Conservation (phyloP, 768 basidiomycete genomes). For the Baorangia bicolor region DNA sequence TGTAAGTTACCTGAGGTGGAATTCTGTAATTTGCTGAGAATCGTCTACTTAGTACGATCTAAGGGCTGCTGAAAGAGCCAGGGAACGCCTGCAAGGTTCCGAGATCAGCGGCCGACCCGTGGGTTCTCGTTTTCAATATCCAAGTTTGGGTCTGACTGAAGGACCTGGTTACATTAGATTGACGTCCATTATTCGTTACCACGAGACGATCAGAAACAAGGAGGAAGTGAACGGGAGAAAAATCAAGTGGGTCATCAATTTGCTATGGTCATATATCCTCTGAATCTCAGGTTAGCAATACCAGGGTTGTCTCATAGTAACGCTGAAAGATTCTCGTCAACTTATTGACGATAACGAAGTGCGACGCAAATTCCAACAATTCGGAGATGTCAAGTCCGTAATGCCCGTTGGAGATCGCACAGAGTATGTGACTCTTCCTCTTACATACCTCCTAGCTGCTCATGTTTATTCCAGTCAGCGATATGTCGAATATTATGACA, state of each 20-base stretch:
- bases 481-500: conserved; percentile 94
- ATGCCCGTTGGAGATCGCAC: conserved; percentile 59
- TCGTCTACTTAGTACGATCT: conserved; percentile 72
- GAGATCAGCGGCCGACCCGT: conserved; percentile 88
- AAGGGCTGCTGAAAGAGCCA: conserved; percentile 87
- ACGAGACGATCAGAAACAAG: conserved; percentile 74
- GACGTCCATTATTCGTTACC: conserved; percentile 98
- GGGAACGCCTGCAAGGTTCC: conserved; percentile 87
- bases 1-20: conserved; percentile 53
- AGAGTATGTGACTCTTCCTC: conserved; percentile 43
- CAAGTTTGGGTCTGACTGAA: conserved; percentile 5
- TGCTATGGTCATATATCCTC: neutral
- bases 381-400: conserved; percentile 87
- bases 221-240: conserved; percentile 61
- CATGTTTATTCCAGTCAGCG: conserved; percentile 59
- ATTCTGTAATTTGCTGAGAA: conserved; percentile 14
- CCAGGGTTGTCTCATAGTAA: conserved; percentile 83
- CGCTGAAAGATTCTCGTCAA: conserved; percentile 69
- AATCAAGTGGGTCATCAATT: conserved; percentile 62
- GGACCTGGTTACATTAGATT: conserved; percentile 54
- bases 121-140: conserved; percentile 35
- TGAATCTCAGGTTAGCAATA: conserved; percentile 48
- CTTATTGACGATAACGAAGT: conserved; percentile 84
- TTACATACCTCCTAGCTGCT: neutral
- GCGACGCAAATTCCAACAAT: conserved; percentile 80